Base-by-base conservation (phyloP, 2,329 filamentous ascomycete genomes). In the Aschersonia sp. region DNA sequence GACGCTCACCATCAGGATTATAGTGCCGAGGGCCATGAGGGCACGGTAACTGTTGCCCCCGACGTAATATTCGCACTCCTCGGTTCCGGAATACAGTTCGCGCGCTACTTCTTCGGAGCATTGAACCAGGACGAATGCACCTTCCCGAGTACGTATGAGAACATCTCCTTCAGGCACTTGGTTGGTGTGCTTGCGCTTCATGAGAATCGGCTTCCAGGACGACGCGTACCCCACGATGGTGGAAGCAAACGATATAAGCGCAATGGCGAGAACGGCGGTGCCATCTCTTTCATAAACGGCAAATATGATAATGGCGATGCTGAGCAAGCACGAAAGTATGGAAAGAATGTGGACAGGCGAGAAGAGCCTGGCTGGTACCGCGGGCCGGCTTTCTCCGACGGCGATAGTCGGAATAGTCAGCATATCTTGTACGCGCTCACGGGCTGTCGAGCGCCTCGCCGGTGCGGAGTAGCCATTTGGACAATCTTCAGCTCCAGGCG, bases 61-160 rank as follows among this genome's bases (percentile, higher is more conserved):
- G 42, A 80, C 69, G 30, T 68, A 64, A 54, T 81, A 82, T 31
- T 71, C 57, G 59, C 78, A 82, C 54, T 76, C 71, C 53, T 81
- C 77, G 0, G 74, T 79, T 12, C 76, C 76, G 0, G 69, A 71
- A 59, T 81, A 82, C 0, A 82, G 67, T 56, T 82, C 78, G n/a
- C 78, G 69, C 2, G 77, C 74, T 2, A 82, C 72, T 32, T 78
- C 71, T 57, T 82, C 77, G 4, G 70, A 69, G 55, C 78, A 80
- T 44, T 66, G 65, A 12, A 82, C 63, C 5, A 80, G 62, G 2
- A 82, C 58, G 52, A 82, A 80, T 1, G 74, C 77, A 1, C 77
- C 77, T 53, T 76, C 72, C 5, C 76, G 71, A 1, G 78, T 81
- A 31, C 73, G 70, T 48, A 82, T 79, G 31, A 80, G 69, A n/a